These are phyloP conservation scores for Thalassia testudinum DNA, from an alignment of 116 monocot species.

Conservation along the genomic window DNA sequence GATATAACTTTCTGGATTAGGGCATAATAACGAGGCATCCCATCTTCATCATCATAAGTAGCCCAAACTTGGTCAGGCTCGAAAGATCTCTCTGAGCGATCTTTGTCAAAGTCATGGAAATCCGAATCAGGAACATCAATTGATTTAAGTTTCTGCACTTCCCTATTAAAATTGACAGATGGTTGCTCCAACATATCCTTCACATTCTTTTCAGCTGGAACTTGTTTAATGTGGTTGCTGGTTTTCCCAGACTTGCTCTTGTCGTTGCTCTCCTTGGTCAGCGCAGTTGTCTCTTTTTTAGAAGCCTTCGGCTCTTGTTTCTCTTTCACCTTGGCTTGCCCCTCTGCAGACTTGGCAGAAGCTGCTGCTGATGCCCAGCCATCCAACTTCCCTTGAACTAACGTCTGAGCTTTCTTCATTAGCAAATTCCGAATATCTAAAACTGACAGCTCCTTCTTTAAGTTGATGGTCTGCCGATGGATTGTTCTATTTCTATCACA, in stretches of 20 bases:
- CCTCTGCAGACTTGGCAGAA: slow-evolving; percentile 17
- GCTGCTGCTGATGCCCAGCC: slow-evolving; percentile 19
- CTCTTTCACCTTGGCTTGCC: slow-evolving; percentile 10
- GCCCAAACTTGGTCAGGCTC: slow-evolving; percentile 79
- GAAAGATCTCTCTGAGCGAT: slow-evolving; percentile 56
- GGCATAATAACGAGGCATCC: slow-evolving; percentile 81
- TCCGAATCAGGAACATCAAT: slow-evolving; percentile 88
- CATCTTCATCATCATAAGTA: slow-evolving; percentile 86
- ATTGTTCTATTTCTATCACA: slow-evolving; percentile 8
- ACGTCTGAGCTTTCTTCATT: slow-evolving; percentile 30
- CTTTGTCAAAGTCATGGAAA: slow-evolving; percentile 79
- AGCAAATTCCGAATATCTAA: slow-evolving; percentile 28
- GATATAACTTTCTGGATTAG: slow-evolving; percentile 77
- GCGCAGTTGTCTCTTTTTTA: not conserved
- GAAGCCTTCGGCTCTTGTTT: slow-evolving; percentile 16
- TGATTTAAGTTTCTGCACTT: slow-evolving; percentile 14
- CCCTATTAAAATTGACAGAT: slow-evolving; percentile 12
- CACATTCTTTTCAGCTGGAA: not conserved
- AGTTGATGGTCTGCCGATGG: slow-evolving; percentile 3
- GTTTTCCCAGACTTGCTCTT: not conserved
- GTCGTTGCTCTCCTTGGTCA: not conserved
- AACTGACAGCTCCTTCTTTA: slow-evolving; percentile 8
- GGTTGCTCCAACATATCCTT: not conserved
- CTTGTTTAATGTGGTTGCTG: slow-evolving; percentile 5
- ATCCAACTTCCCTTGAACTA: slow-evolving; percentile 33